Conservation (phyloP, 1,139 yeast genomes). For the Candida sp. region DNA sequence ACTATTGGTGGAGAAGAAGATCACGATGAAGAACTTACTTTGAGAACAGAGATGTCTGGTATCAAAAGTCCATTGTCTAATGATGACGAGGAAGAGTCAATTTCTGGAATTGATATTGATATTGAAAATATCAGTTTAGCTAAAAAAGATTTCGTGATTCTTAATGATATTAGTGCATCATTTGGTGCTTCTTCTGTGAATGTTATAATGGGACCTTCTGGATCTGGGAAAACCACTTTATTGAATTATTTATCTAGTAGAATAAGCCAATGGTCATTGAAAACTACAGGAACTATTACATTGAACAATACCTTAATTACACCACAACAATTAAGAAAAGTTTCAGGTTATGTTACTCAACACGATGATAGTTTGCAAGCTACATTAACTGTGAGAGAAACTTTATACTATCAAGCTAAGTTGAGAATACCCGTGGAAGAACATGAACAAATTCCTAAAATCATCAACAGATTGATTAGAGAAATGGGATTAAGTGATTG, state of each 20-base stretch:
- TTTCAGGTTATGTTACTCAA: slow-evolving; percentile 75
- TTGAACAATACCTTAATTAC: slow-evolving; percentile 33
- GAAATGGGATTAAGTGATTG: slow-evolving; percentile 75
- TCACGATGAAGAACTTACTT: slow-evolving; percentile 6
- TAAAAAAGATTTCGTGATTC: too few species aligned
- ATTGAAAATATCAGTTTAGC: too few species aligned
- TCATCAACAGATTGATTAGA: slow-evolving; percentile 53
- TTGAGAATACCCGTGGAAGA: slow-evolving; percentile 49
- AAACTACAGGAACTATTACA: slow-evolving; percentile 18
- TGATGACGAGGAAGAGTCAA: too few species aligned
- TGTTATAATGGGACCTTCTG: slow-evolving; percentile 89
- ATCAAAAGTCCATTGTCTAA: too few species aligned
- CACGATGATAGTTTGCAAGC: slow-evolving; percentile 73
- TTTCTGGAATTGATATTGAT: too few species aligned
- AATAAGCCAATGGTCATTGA: slow-evolving; percentile 33
- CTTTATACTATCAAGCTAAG: slow-evolving; percentile 68
- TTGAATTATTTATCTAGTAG: slow-evolving; percentile 67
- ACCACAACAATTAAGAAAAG: slow-evolving; percentile 39
- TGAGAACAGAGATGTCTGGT: too few species aligned
- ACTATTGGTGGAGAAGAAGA: slow-evolving; percentile 30
- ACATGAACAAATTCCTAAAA: slow-evolving; percentile 25
- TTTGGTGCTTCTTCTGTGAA: slow-evolving; percentile 66
- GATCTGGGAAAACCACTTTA: slow-evolving; percentile 80
- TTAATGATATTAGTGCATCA: slow-evolving; percentile 34
- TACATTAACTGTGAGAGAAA: slow-evolving; percentile 73